Percentiles rank a stretch among this genome's conserved stretches.
phyloP scores from a whole-genome alignment of 495 filamentous ascomycete species.

The Penicillium alfredii region DNA sequence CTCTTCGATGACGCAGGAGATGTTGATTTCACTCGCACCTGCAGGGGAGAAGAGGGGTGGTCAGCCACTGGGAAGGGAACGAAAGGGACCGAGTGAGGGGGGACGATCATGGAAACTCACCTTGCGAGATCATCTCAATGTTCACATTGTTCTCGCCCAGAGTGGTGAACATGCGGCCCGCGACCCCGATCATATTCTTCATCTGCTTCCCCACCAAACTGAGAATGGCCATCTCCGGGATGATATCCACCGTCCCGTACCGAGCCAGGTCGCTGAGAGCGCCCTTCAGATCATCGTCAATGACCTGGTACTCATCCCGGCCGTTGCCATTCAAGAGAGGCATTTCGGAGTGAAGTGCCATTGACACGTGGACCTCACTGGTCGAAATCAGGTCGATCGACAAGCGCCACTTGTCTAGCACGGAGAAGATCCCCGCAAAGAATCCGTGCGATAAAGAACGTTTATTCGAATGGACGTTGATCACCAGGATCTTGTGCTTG shows the following conservation, averaged over 20 bases:
- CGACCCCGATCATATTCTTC: conserved; percentile 90
- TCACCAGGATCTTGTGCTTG: conserved; percentile 85
- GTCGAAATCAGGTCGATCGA: conserved; percentile 92
- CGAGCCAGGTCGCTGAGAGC: conserved; percentile 64
- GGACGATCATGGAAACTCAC: conserved; percentile 43
- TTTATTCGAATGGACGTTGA: conserved; percentile 94
- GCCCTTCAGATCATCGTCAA: conserved; percentile 56
- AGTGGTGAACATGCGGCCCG: conserved; percentile 82
- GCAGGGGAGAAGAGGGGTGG: conserved; percentile 9
- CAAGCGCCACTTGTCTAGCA: conserved; percentile 70
- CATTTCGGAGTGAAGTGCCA: conserved; percentile 76
- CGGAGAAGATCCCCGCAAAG: conserved; percentile 82
- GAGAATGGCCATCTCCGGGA: conserved; percentile 84
- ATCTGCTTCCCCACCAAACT: conserved; percentile 88
- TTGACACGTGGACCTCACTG: conserved; percentile 89
- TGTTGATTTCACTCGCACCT: conserved; percentile 98
- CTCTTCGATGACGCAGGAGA: conserved; percentile 92
- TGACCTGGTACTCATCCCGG: conserved; percentile 58
- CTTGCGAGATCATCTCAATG: conserved; percentile 97
- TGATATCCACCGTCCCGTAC: conserved; percentile 79
- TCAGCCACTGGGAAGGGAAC: conserved; percentile 16
- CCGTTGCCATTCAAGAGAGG: conserved; percentile 48
- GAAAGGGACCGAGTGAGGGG: conserved; percentile 5
- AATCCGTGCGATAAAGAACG: conserved; percentile 84
- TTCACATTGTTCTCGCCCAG: conserved; percentile 85